Conservation (phyloP, 1,284 basidiomycete species). For the Microbotryum saponariae region DNA sequence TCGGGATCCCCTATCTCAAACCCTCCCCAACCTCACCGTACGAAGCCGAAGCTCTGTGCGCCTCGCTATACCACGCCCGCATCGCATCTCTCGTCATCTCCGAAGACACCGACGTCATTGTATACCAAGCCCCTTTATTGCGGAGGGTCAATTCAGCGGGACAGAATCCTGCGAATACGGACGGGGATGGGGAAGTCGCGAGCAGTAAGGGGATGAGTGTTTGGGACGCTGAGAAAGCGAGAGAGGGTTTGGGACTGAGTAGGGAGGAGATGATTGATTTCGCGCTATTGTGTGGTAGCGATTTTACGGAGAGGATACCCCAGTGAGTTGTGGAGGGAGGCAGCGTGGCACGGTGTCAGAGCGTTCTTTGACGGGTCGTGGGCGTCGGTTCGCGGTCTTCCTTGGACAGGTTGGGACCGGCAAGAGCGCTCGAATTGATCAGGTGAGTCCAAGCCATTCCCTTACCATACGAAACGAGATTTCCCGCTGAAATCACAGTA, state of each 20-base stretch:
- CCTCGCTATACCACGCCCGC: slow-evolving; percentile 9
- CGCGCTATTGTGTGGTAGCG: slow-evolving; percentile 73
- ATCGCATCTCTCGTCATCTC: slow-evolving; percentile 13
- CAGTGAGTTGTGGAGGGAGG: slow-evolving; percentile 6
- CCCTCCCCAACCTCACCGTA: slow-evolving; percentile 10
- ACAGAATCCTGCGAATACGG: not conserved
- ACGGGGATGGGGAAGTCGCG: not conserved
- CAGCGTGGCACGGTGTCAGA: no score
- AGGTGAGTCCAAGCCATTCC: no score
- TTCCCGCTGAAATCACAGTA: no score
- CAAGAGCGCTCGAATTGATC: slow-evolving; percentile 63
- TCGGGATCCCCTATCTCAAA: slow-evolving; percentile 24
- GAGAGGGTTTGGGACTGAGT: slow-evolving; percentile 52
- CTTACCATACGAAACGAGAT: no score
- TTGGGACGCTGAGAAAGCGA: slow-evolving; percentile 46
- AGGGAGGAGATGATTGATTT: slow-evolving; percentile 64
- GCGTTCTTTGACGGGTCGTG: no score
- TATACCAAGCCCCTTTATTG: slow-evolving; percentile 25
- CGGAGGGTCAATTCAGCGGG: slow-evolving; percentile 4
- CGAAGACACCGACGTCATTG: slow-evolving; percentile 29
- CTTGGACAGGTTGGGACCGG: slow-evolving; percentile 60
- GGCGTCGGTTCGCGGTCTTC: not conserved
- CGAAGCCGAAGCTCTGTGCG: slow-evolving; percentile 30
- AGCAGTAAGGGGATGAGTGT: slow-evolving; percentile 14
- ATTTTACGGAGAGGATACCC: slow-evolving; percentile 68